Evolutionary conservation across 2,329 filamentous ascomycete species (phyloP).

Genomic region (Neonectria neomacrospora): DNA sequence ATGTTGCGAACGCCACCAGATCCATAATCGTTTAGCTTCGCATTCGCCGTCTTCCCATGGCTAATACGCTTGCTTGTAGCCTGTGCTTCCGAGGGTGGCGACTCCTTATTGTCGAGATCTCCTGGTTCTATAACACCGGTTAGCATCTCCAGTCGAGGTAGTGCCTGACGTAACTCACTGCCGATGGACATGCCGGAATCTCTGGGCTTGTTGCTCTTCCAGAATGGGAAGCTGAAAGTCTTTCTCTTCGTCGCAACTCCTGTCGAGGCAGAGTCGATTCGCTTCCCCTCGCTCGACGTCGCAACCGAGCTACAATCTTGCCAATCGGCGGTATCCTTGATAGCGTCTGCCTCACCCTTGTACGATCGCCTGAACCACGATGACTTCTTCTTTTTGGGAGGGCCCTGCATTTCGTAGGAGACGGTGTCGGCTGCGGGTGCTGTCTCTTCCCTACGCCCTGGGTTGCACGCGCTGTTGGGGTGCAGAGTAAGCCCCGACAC

Average conservation of each 20-base stretch:
- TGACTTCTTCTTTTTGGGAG: conserved; percentile 57
- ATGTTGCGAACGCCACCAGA: conserved; percentile 62
- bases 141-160: neutral
- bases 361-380: conserved; percentile 64
- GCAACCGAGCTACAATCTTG: conserved; percentile 43
- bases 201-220: conserved; percentile 61
- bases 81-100: conserved; percentile 27
- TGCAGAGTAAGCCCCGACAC: conserved; percentile 37
- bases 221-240: conserved; percentile 65
- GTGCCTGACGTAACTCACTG: conserved; percentile 49
- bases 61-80: conserved; percentile 35
- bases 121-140: conserved; percentile 17
- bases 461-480: conserved; percentile 30
- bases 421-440: conserved; percentile 3
- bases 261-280: conserved; percentile 40
- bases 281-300: conserved; percentile 41
- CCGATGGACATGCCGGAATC: conserved; percentile 57
- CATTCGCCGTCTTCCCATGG: conserved; percentile 29
- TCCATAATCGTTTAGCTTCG: conserved; percentile 50
- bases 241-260: conserved; percentile 58
- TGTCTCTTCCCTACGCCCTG: conserved; percentile 25
- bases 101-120: conserved; percentile 31
- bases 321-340: conserved; percentile 42
- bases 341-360: conserved; percentile 48
- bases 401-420: conserved; percentile 31